A percentile compares a stretch with the other conserved stretches of the same genome.
Conservation (phyloP, 129 eudicot species). For the Flaveria robusta region DNA sequence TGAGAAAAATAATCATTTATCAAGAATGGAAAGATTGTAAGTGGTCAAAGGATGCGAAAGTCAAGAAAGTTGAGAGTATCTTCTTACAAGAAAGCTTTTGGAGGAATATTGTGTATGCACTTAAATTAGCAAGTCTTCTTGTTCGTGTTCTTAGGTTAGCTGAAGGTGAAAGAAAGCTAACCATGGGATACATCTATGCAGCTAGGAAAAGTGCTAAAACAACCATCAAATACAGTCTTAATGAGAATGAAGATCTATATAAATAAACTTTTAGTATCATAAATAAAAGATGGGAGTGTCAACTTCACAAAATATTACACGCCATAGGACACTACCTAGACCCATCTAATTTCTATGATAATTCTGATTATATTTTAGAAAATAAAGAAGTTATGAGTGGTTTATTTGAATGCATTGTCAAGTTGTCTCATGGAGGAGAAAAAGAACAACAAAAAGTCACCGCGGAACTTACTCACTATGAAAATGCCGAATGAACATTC, state of each 20-base stretch:
- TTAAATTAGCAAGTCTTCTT: constrained; percentile 21
- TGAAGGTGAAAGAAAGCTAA: constrained; percentile 4
- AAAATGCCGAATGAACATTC: not conserved
- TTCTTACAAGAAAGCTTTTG: constrained; percentile 15
- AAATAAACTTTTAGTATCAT: not conserved
- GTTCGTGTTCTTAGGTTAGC: constrained; percentile 18
- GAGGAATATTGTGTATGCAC: constrained; percentile 24
- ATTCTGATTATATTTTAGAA: not conserved
- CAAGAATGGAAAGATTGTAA: not conserved
- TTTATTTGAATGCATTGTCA: constrained; percentile 15
- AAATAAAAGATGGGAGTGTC: constrained; percentile 19
- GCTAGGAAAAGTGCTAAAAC: constrained; percentile 1
- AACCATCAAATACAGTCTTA: constrained; percentile 8
- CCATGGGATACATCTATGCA: constrained; percentile 21
- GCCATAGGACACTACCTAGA: constrained; percentile 12
- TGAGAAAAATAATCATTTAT: not conserved
- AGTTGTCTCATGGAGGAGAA: constrained; percentile 1
- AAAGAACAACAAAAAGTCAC: not conserved
- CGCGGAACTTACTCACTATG: not conserved
- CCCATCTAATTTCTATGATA: not conserved
- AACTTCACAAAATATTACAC: constrained; percentile 21
- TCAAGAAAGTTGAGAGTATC: not conserved
- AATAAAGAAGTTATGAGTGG: constrained; percentile 2
- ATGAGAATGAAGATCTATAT: not conserved
- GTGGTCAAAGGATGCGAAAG: not conserved